A percentile compares a stretch with the other conserved stretches of the same genome.
These are phyloP conservation scores for Rhododendron henanense DNA, from an alignment of 148 eudicot species.

Conservation along the genomic window DNA sequence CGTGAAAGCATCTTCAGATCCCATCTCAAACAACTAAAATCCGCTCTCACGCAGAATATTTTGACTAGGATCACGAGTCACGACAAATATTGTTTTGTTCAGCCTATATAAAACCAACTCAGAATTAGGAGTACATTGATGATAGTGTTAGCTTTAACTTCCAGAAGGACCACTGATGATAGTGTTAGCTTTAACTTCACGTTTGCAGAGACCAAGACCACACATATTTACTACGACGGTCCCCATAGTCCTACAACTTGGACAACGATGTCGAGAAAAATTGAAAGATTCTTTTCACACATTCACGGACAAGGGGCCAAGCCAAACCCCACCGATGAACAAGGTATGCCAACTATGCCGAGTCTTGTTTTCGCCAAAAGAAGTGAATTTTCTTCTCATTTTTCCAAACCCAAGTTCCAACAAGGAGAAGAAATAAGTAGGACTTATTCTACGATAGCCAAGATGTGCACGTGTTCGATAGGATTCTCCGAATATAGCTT, in stretches of 20 bases:
- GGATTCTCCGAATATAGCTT: background rate
- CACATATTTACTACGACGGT: background rate
- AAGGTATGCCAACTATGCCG: background rate
- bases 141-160: background rate
- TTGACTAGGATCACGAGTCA: too few species aligned
- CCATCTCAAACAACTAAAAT: too few species aligned
- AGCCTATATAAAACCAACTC: too few species aligned
- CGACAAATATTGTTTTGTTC: too few species aligned
- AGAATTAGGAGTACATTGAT: too few species aligned
- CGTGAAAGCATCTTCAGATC: too few species aligned
- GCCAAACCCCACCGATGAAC: background rate
- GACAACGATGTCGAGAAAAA: background rate
- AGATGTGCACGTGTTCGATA: background rate
- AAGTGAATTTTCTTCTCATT: background rate
- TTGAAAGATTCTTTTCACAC: background rate
- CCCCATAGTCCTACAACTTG: background rate
- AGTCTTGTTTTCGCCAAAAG: background rate
- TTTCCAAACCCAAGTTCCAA: background rate
- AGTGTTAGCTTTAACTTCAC: background rate
- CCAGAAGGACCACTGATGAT: background rate
- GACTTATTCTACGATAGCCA: background rate
- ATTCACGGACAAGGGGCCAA: background rate
- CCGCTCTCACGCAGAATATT: too few species aligned
- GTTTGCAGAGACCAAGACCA: background rate
- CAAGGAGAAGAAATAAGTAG: background rate